A percentile compares a stretch with the other conserved stretches of the same genome.
Evolutionary conservation across 495 filamentous ascomycete genomes (phyloP).

Genomic region (Saxophila tyrrhenica): DNA sequence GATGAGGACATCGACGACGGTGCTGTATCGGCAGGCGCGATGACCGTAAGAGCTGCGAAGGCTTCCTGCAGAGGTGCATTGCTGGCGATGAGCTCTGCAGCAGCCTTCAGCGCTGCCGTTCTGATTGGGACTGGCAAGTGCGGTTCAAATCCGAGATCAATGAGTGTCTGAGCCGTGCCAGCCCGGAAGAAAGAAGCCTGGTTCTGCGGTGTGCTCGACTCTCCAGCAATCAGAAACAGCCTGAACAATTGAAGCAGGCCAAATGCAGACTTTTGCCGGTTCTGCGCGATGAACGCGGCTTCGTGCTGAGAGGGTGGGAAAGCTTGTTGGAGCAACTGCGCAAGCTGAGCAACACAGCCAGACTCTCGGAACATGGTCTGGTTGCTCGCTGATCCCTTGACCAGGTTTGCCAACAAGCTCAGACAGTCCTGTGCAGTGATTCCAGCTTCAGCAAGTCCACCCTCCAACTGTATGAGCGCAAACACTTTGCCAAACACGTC

Average conservation of each 20-base stretch:
- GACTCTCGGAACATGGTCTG: slow-evolving; percentile 91
- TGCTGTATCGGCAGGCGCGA: neutral
- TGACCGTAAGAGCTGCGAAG: slow-evolving; percentile 7
- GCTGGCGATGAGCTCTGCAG: slow-evolving; percentile 8
- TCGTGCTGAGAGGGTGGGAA: slow-evolving; percentile 12
- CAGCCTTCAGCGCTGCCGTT: slow-evolving; percentile 3
- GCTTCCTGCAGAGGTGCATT: slow-evolving; percentile 15
- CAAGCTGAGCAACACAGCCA: slow-evolving; percentile 65
- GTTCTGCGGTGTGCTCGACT: slow-evolving; percentile 67
- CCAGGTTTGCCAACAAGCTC: slow-evolving; percentile 80
- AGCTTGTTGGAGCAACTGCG: slow-evolving; percentile 45
- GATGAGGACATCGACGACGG: neutral
- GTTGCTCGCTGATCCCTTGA: slow-evolving; percentile 82
- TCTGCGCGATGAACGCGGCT: slow-evolving; percentile 8
- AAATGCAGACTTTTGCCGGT: slow-evolving; percentile 74
- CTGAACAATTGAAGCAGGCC: slow-evolving; percentile 75
- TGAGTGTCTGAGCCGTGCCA: slow-evolving; percentile 11
- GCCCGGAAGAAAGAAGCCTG: slow-evolving; percentile 56
- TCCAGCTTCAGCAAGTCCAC: slow-evolving; percentile 72
- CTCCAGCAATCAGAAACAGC: slow-evolving; percentile 71
- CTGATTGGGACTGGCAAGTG: slow-evolving; percentile 8
- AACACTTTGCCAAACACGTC: slow-evolving; percentile 86
- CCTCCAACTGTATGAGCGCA: slow-evolving; percentile 67
- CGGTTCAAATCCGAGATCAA: slow-evolving; percentile 11
- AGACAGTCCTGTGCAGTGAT: slow-evolving; percentile 88